A percentile compares a stretch with the other conserved stretches of the same genome.
Evolutionary conservation across 306 rosid genomes (phyloP).

Genomic region (Rosa lucieae): DNA sequence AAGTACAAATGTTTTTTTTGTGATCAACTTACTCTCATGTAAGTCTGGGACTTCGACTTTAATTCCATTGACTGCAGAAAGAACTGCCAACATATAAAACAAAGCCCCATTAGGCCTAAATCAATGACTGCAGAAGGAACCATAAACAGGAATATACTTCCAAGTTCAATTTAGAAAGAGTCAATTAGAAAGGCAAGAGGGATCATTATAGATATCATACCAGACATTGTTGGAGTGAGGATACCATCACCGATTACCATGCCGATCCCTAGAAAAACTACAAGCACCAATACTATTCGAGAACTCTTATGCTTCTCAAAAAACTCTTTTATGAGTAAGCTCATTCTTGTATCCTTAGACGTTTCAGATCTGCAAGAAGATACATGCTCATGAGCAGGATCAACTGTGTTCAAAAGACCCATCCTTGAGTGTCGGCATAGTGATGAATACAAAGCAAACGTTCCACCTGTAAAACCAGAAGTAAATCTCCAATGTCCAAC

Average conservation of each 20-base stretch:
- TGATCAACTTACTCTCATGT: constrained; percentile 28
- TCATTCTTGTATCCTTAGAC: constrained; percentile 10
- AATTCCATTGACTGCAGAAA: constrained; percentile 30
- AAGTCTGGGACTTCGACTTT: constrained; percentile 14
- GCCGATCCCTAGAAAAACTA: constrained; percentile 29
- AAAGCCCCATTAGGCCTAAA: constrained; percentile 1
- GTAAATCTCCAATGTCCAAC: constrained; percentile 5
- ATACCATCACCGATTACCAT: constrained; percentile 37
- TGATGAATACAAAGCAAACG: constrained; percentile 25
- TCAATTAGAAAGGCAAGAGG: not conserved
- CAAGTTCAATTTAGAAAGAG: not conserved
- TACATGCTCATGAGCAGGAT: constrained; percentile 2
- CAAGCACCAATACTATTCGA: constrained; percentile 24
- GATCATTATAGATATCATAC: constrained; percentile 16
- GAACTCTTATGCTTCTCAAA: constrained; percentile 26
- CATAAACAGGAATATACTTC: not conserved
- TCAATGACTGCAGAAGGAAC: constrained; percentile 2
- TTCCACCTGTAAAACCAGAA: constrained; percentile 24
- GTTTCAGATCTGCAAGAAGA: constrained; percentile 16
- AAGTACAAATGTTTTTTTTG: not conserved
- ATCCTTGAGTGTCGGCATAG: constrained; percentile 23
- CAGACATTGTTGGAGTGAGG: constrained; percentile 37
- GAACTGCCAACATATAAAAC: constrained; percentile 17
- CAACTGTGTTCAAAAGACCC: constrained; percentile 2
- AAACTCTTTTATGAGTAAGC: constrained; percentile 19